These are phyloP conservation scores for Lentinula lateritia DNA, from an alignment of 768 basidiomycete genomes.

Conservation along the genomic window DNA sequence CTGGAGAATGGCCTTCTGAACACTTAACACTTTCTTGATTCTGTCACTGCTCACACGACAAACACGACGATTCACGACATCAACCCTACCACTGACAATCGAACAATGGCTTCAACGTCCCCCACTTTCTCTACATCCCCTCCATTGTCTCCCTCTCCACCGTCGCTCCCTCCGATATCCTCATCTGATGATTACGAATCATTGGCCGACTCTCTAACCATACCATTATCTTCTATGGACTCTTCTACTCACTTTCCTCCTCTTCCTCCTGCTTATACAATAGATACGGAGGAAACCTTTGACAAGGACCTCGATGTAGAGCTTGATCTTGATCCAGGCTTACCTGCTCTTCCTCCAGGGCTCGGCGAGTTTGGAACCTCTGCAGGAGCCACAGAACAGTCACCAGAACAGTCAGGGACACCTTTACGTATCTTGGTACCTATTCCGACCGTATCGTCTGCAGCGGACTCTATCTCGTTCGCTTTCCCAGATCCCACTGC, in stretches of 20 bases:
- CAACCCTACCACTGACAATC: not conserved
- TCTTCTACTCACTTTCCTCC: not conserved
- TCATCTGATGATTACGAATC: not conserved
- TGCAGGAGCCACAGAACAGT: not conserved
- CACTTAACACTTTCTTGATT: not conserved
- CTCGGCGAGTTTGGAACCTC: not conserved
- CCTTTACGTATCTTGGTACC: not conserved
- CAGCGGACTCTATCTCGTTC: conserved; percentile 2
- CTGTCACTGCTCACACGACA: not conserved
- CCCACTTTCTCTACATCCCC: not conserved
- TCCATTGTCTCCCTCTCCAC: not conserved
- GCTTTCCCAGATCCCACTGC: not conserved
- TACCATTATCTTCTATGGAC: not conserved
- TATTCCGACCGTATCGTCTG: not conserved
- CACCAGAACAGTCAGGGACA: not conserved
- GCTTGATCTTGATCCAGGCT: not conserved
- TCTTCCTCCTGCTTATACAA: not conserved
- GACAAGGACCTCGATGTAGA: not conserved
- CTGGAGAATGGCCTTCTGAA: not conserved
- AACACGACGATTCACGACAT: not conserved
- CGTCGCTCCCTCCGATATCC: not conserved
- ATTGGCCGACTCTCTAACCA: not conserved
- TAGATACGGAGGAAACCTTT: not conserved
- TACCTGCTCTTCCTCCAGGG: not conserved
- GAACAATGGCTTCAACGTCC: not conserved